Evolutionary conservation across 2,329 filamentous ascomycete genomes (phyloP), one percentile per base, ranked within the genome.

Genomic region (Davidsoniella neocaledoniae): DNA sequence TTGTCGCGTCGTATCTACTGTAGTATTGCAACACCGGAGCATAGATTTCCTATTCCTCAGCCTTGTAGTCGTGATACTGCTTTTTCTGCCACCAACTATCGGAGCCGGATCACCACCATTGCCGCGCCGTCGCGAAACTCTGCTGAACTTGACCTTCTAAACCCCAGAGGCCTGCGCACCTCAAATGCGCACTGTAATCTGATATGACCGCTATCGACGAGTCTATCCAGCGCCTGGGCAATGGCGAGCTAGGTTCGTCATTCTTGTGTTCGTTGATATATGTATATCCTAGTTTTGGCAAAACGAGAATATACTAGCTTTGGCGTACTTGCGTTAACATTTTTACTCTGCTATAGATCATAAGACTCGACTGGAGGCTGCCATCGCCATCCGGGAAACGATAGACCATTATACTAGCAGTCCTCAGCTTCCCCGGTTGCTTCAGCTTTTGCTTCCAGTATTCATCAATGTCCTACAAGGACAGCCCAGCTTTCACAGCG

Each of bases 401-500:
- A 80, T 96, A 57, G 93, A 98, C 56, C 76, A 86, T 60, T 94
- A 91, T 68, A 86, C 83, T 49, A 78, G 77, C 59, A 81, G 84
- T 48, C 72, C 76, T 50, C 79, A 79, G 58, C 98, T 96, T 63
- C 67, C 76, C 25, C 72, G 76, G 46, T 96, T 98, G 63, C 73
- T 98, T 53, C 77, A 85, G 61, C 85, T 85, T 65, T 73, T 95
- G 59, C 83, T 96, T 68, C 91, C 91, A 38, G 77, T 94, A 33
- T 91, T 96, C 66, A 76, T 91, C 61, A 79, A 76, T 62, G 85
- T 94, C 49, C 70, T 99, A 47, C 81, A 82, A 60, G 86, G 86
- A 49, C 80, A 83, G 59, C 88, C 87, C 38, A 84, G 93, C 56
- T 96, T 98, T 62, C 82, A 90, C 58, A 94, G 85, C 63, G 86